phyloP scores from a whole-genome alignment of 2,329 filamentous ascomycete genomes.

The Elsinoe perseae region DNA sequence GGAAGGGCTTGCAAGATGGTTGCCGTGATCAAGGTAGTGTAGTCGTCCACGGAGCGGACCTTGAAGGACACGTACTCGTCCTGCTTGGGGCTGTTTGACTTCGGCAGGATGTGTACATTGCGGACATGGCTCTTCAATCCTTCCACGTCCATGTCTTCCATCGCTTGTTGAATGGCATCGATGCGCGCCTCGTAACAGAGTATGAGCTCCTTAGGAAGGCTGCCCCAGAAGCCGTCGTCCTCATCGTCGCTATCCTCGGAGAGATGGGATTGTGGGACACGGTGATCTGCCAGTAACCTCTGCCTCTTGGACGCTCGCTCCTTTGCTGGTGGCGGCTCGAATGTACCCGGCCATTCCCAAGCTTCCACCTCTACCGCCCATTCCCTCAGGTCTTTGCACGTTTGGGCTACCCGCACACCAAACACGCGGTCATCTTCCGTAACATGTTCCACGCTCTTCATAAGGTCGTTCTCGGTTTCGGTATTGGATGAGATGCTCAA shows the following conservation, averaged over 20 bases:
- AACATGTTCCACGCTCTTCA: constrained; percentile 38
- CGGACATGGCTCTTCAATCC: constrained; percentile 85
- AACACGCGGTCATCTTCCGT: constrained; percentile 62
- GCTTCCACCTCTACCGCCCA: constrained; percentile 66
- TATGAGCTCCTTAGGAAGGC: constrained; percentile 58
- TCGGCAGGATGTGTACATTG: constrained; percentile 59
- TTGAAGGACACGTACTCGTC: constrained; percentile 22
- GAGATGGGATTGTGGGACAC: constrained; percentile 15
- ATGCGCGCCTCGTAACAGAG: constrained; percentile 63
- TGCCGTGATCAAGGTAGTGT: constrained; percentile 82
- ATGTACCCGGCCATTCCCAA: constrained; percentile 52
- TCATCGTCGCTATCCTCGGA: constrained; percentile 22
- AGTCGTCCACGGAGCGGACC: constrained; percentile 61
- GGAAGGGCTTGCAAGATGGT: constrained; percentile 86
- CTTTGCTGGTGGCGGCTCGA: constrained; percentile 32
- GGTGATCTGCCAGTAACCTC: constrained; percentile 22
- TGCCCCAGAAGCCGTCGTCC: constrained; percentile 56
- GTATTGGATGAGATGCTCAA: constrained; percentile 37
- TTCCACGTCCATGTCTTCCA: constrained; percentile 67
- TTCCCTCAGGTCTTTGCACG: constrained; percentile 61
- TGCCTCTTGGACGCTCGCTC: constrained; percentile 24
- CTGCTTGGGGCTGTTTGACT: constrained; percentile 8
- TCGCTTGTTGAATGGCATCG: constrained; percentile 61
- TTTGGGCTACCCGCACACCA: constrained; percentile 60
- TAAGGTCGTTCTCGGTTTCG: constrained; percentile 25